Evolutionary conservation across 2,329 filamentous ascomycete genomes (phyloP).

Genomic region (Epichloe gansuensis): DNA sequence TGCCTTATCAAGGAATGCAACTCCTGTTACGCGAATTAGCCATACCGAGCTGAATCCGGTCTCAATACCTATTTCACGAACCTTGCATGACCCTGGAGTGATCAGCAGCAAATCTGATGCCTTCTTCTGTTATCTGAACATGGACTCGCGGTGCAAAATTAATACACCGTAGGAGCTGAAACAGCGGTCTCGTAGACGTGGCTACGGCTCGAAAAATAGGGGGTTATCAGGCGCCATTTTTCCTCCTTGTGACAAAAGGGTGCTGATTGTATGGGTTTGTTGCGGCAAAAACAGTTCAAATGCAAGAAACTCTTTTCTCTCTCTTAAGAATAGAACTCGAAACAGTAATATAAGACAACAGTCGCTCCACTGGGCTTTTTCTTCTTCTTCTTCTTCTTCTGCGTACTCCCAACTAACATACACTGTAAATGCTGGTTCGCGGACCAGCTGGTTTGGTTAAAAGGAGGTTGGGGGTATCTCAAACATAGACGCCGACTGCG

Average conservation of each 20-base stretch:
- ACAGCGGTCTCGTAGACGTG: conserved; percentile 65
- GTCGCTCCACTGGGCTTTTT: conserved; percentile 18
- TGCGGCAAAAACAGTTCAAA: conserved; percentile 1
- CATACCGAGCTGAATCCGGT: neutral
- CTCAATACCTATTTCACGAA: conserved; percentile 23
- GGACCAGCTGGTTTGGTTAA: neutral
- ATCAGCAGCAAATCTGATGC: conserved; percentile 78
- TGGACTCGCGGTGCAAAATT: conserved; percentile 46
- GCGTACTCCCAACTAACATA: conserved; percentile 25
- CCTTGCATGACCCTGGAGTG: conserved; percentile 88
- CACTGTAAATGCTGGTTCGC: conserved; percentile 17
- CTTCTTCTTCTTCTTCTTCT: conserved; percentile 11
- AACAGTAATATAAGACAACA: conserved; percentile 12
- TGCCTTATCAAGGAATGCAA: conserved; percentile 72
- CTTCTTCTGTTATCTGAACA: conserved; percentile 69
- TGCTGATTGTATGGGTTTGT: neutral
- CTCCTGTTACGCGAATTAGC: conserved; percentile 15
- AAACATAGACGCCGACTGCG: conserved; percentile 97
- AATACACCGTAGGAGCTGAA: conserved; percentile 48
- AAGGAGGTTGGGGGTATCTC: conserved; percentile 33
- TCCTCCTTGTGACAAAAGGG: neutral
- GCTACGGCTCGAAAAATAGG: conserved; percentile 64
- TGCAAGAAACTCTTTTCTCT: neutral
- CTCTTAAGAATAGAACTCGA: conserved; percentile 3
- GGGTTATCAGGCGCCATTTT: conserved; percentile 22